Percentiles rank a stretch among this genome's conserved stretches.
Conservation (phyloP, 2,329 filamentous ascomycete species). For the Daldinia sp. region DNA sequence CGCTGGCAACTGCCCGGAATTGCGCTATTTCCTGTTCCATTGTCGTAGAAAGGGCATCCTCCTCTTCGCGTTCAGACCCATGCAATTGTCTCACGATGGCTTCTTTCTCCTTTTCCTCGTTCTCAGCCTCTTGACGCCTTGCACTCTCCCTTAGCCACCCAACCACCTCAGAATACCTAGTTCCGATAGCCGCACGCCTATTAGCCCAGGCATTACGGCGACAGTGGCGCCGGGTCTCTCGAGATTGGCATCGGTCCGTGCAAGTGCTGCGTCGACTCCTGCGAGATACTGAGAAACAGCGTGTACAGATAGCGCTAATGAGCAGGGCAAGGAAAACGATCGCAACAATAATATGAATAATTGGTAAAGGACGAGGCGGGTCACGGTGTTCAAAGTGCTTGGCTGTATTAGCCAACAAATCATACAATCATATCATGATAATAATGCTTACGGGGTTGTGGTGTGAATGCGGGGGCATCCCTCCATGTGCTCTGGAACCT, state of each 20-base stretch:
- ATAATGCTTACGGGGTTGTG: conserved; percentile 19
- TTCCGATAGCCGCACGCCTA: conserved; percentile 28
- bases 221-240: conserved; percentile 6
- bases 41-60: conserved; percentile 46
- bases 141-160: conserved; percentile 40
- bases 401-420: conserved; percentile 12
- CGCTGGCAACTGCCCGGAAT: conserved; percentile 56
- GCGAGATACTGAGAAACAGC: conserved; percentile 41
- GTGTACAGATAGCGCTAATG: conserved; percentile 39
- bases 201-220: conserved; percentile 8
- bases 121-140: conserved; percentile 36
- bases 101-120: conserved; percentile 54
- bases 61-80: conserved; percentile 42
- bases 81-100: conserved; percentile 43
- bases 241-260: conserved; percentile 40
- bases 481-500: conserved; percentile 3
- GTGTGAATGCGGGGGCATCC: conserved; percentile 16
- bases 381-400: conserved; percentile 30
- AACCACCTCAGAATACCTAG: conserved; percentile 46
- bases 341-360: conserved; percentile 28
- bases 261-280: conserved; percentile 42
- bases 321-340: conserved; percentile 42
- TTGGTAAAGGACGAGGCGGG: conserved; percentile 11
- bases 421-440: not conserved
- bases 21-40: conserved; percentile 60